Base-by-base conservation (phyloP, 169 alveolate species). In the Neospora caninum region DNA sequence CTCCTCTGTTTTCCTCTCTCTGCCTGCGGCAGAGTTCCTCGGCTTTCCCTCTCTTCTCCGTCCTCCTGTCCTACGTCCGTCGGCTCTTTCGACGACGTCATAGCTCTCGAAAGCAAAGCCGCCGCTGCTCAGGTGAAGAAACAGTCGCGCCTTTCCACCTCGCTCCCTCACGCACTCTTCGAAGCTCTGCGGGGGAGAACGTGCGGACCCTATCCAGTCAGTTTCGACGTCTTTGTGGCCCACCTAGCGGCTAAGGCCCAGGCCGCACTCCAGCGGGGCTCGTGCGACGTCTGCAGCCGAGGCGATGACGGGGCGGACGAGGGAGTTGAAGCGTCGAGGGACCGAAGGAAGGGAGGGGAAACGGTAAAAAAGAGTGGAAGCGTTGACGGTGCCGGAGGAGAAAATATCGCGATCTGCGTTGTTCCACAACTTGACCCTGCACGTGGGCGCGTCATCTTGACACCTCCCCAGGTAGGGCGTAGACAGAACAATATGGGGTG, bases 121-220 rank as follows among this genome's bases (percentile, higher is more conserved):
- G 84, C 25, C 25, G 13, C n/a, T 41, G 0, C 43, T 9, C 39
- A n/a, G n/a, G 42, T 36, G 84, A 34, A 73, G 42, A 22, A 13
- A n/a, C 84, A 73, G 84, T 13, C 38, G 25, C 49, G 45, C 84
- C 39, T 73, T 16, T 31, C 84, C 41, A 73, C 43, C 43, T 73
- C 84, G 41, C 84, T 73, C 43, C 18, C 84, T 0, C 84, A 73
- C 25, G 84, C 84, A n/a, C 84, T 73, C 84, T 73, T 73, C n/a
- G 84, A 73, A n/a, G 84, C 43, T 36, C 20, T 73, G 84, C 2
- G 45, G 27, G 84, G 45, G 45, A 73, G 45, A 31, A 13, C 43
- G 16, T 22, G 43, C 16, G 27, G 84, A 22, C 49, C 49, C 0
- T 10, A n/a, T 2, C 25, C 39, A 9, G 84, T n/a, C 27, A 34